These are phyloP conservation scores for Davidsoniella virescens DNA, from an alignment of 2,329 filamentous ascomycete genomes.

Conservation along the genomic window DNA sequence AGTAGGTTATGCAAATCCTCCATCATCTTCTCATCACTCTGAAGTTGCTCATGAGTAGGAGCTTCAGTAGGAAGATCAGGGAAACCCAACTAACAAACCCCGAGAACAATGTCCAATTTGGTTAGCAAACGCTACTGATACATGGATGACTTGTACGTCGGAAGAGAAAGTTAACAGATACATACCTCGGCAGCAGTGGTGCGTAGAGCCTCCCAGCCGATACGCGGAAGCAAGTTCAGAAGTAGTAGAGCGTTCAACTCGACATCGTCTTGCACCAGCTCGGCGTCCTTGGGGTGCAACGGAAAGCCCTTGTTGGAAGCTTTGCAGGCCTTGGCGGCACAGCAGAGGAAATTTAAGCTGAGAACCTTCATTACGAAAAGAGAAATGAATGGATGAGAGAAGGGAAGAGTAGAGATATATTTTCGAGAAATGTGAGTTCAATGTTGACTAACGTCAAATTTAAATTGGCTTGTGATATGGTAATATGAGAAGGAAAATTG, in stretches of 20 bases:
- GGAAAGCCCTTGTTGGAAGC: conserved; percentile 65
- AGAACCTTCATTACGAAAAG: conserved; percentile 64
- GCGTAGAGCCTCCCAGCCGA: conserved; percentile 75
- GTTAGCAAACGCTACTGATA: background rate
- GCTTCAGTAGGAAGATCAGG: conserved; percentile 51
- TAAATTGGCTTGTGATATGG: background rate
- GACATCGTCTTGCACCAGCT: conserved; percentile 70
- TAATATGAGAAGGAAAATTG: too few relatives aligned
- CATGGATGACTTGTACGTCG: too few relatives aligned
- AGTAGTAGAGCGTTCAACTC: conserved; percentile 70
- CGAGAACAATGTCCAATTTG: background rate
- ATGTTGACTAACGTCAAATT: background rate
- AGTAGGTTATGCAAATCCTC: conserved; percentile 67
- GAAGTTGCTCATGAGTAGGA: conserved; percentile 44
- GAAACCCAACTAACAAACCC: conserved; percentile 52
- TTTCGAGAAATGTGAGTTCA: background rate
- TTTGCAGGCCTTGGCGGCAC: conserved; percentile 92
- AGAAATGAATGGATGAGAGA: background rate
- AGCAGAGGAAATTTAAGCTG: conserved; percentile 91
- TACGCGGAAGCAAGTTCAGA: conserved; percentile 65
- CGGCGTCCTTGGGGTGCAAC: conserved; percentile 79
- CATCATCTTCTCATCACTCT: conserved; percentile 51
- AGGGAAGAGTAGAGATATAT: background rate
- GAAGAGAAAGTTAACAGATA: conserved; percentile 5
- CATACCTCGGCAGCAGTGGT: conserved; percentile 61